phyloP scores from a whole-genome alignment of 768 basidiomycete genomes.

The Rhodotorula diobovata region DNA sequence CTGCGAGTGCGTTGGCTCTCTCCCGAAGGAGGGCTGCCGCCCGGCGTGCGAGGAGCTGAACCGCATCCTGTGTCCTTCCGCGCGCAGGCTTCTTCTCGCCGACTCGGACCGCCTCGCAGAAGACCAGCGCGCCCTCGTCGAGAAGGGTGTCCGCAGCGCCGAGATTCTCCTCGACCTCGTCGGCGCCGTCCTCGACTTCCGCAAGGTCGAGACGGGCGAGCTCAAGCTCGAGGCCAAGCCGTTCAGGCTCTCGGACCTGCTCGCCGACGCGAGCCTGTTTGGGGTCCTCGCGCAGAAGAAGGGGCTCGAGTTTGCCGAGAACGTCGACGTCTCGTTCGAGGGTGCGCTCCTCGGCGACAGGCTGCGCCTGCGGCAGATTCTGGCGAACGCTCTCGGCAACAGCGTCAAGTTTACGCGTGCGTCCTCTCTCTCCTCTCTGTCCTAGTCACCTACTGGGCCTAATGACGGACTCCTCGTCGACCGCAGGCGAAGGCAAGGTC shows the following conservation, averaged over 20 bases:
- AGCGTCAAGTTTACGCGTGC: slow-evolving; percentile 38
- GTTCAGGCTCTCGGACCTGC: slow-evolving; percentile 23
- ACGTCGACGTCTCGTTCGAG: slow-evolving; percentile 11
- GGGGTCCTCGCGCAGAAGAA: slow-evolving; percentile 27
- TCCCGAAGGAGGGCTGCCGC: not conserved
- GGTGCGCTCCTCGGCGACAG: slow-evolving; percentile 37
- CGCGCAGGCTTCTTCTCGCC: not conserved
- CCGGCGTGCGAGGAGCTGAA: no score
- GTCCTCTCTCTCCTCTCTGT: no score
- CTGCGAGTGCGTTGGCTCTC: slow-evolving; percentile 20
- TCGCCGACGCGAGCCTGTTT: slow-evolving; percentile 36
- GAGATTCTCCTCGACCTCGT: slow-evolving; percentile 39
- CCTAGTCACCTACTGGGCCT: not conserved
- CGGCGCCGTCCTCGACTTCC: slow-evolving; percentile 36
- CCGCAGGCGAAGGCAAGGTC: slow-evolving; percentile 16
- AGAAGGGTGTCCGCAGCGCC: slow-evolving; percentile 35
- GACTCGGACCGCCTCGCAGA: not conserved
- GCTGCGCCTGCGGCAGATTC: slow-evolving; percentile 34
- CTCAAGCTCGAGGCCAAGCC: slow-evolving; percentile 35
- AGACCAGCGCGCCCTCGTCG: slow-evolving; percentile 13
- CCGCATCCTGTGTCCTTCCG: no score
- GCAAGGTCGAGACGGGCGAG: slow-evolving; percentile 40
- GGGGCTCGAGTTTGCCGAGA: slow-evolving; percentile 30
- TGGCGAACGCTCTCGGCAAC: slow-evolving; percentile 36
- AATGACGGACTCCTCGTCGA: no score